Percentiles rank a stretch among this genome's conserved stretches.
These are phyloP conservation scores for Fusarium penzigii DNA, from an alignment of 2,329 filamentous ascomycete species.

Conservation along the genomic window DNA sequence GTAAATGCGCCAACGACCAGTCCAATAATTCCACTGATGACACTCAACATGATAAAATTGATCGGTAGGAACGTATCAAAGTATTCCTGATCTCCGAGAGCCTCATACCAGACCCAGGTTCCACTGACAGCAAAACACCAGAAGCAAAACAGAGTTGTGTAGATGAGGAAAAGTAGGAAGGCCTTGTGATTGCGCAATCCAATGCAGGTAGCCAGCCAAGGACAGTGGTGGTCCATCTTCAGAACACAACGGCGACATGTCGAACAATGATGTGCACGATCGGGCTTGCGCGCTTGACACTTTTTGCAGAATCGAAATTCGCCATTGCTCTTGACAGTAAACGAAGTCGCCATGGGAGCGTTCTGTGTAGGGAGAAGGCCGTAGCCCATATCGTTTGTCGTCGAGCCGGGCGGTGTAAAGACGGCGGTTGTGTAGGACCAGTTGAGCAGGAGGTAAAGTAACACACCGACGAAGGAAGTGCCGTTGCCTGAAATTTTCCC, in stretches of 20 bases:
- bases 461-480: conserved; percentile 64
- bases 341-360: conserved; percentile 62
- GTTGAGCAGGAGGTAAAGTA: conserved; percentile 78
- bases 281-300: conserved; percentile 90
- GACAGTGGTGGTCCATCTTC: conserved; percentile 99
- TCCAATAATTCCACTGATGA: conserved; percentile 88
- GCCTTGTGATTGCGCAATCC: conserved; percentile 94
- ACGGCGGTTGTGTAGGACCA: conserved; percentile 91
- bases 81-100: conserved; percentile 70
- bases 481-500: conserved; percentile 44
- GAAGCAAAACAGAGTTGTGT: conserved; percentile 84
- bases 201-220: conserved; percentile 95
- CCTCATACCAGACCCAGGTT: conserved; percentile 82
- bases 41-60: conserved; percentile 85
- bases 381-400: conserved; percentile 68
- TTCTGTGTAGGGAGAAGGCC: conserved; percentile 76
- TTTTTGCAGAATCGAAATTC: conserved; percentile 94
- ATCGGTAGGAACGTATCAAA: conserved; percentile 79
- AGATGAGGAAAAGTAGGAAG: conserved; percentile 88
- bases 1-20: conserved; percentile 89
- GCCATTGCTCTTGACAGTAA: conserved; percentile 91
- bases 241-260: conserved; percentile 91
- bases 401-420: conserved; percentile 84
- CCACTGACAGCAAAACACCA: conserved; percentile 75
- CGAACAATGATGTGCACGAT: conserved; percentile 95